These are phyloP conservation scores for Aspergillus sp. DNA, from an alignment of 2,329 filamentous ascomycete genomes.

Conservation along the genomic window DNA sequence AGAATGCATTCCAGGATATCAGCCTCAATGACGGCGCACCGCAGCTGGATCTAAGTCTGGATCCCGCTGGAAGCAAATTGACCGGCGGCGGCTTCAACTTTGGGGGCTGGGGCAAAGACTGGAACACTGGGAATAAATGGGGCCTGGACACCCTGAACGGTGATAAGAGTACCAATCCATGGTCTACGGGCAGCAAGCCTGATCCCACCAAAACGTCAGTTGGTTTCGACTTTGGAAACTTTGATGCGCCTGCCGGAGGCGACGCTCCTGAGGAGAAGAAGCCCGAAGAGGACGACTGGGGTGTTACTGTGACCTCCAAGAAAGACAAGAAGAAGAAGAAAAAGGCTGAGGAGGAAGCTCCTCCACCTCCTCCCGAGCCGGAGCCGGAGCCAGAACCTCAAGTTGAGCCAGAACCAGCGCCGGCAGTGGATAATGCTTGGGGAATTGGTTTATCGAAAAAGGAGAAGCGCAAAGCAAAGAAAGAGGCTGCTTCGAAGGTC, in stretches of 20 bases:
- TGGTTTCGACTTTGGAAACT: conserved; percentile 45
- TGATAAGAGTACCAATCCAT: conserved; percentile 39
- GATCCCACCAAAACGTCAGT: conserved; percentile 35
- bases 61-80: conserved; percentile 43
- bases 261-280: conserved; percentile 44
- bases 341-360: conserved; percentile 19
- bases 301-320: conserved; percentile 37
- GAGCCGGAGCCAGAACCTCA: conserved; percentile 16
- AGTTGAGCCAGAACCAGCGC: conserved; percentile 1
- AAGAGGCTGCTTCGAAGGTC: conserved; percentile 21
- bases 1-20: conserved; percentile 66
- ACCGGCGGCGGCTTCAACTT: conserved; percentile 45
- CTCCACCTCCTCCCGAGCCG: conserved; percentile 16
- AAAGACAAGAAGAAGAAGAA: conserved; percentile 50
- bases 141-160: conserved; percentile 40
- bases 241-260: conserved; percentile 25
- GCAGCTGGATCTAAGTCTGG: conserved; percentile 57
- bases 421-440: conserved; percentile 31
- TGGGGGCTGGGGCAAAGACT: conserved; percentile 61
- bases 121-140: conserved; percentile 54
- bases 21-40: conserved; percentile 62
- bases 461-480: conserved; percentile 31
- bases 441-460: conserved; percentile 26
- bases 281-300: conserved; percentile 38
- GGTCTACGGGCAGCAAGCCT: conserved; percentile 38